Base-by-base conservation (phyloP, 805 yeast genomes). In the Dipodascus albidus region DNA sequence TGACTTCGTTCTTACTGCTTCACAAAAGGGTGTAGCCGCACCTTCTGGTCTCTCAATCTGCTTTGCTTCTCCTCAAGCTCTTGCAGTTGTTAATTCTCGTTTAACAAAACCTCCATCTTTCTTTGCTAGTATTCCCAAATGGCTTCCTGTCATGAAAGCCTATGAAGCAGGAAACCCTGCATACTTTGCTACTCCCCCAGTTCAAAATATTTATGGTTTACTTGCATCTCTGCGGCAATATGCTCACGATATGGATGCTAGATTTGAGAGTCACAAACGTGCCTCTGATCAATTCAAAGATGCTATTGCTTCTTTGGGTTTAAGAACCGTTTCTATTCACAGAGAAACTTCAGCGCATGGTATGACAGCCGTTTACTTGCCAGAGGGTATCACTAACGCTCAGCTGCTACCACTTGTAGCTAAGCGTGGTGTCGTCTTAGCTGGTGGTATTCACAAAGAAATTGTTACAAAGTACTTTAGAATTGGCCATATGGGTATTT, bases 111-210 rank as follows among this genome's bases (percentile, higher is more conserved):
- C 78, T 54, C 64, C 63, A 49, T 69, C 83, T 19, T 85, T 72
- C 67, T 87, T 81, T 67, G 83, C 89, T 48, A 81, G 85, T 48
- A 73, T 91, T 64, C 76, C 82, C 65, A 81, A 80, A 71, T 90
- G 98, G 98, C 69, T 82, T 50, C 96, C 97, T 41, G 77, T 90
- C 65, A 82, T 90, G 90, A 71, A 77, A 65, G 86, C 88, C 48
- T 88, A 87, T 71, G 97, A 90, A 74, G 68, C 78, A 50, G 90
- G 90, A 49, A 74, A 77, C 58, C 81, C 77, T 17, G 86, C 90
- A 6, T 93, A 90, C 73, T 91, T 88, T 66, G 96, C 96, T n/a
- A 91, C 97, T 4, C 97, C 96, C n/a, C 85, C 97, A 0, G 84
- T 87, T 49, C 96, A 88, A 71, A 77, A 85, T 57, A 73, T 91